Evolutionary conservation across 2,329 filamentous ascomycete species (phyloP), one percentile per base, ranked within the genome.

Genomic region (Cytospora paraplurivora): DNA sequence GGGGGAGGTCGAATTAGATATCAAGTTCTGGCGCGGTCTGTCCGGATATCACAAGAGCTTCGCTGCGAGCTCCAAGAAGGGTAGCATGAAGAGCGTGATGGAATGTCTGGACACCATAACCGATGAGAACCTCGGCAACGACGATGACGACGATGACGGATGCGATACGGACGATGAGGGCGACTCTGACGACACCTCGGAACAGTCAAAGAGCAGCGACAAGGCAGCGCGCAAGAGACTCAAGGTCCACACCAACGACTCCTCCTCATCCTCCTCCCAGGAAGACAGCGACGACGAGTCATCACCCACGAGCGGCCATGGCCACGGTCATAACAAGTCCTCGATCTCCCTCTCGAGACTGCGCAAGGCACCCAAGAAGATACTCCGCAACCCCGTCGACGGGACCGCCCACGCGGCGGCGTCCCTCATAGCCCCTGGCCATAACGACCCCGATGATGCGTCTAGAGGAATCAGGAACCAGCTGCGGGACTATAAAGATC

Each of bases 11-110:
- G 82, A 85, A 67, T 59, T 89, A 5, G 80, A 77, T 0, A 65
- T 88, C 17, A 84, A 79, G 34, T 86, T 89, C 72, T 88, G 85
- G 82, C 79, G 79, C 12, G 88, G 88, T 0, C 74, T 89, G 2
- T 84, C 83, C 7, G 81, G 81, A 1, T 86, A 84, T 61, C 87
- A 90, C 72, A 79, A 81, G 64, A 73, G 71, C 8, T 82, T 84
- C 65, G 84, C 86, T 1, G 71, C 75, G 12, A 75, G 76, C 19
- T 79, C 77, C 51, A 82, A 81, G 62, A 84, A 86, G 62, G 71
- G 70, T 1, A 80, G 87, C 65, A 74, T 89, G 64, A 74, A 75
- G 13, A 79, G 87, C 60, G 84, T 90, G 0, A 84, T 89, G 78
- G 85, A 90, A 71, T 86, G 88, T 3, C 77, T 89, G 10, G 84